Percentiles rank a stretch among this genome's conserved stretches.
Conservation (phyloP, 345 rosid genomes). For the Litchi chinensis region DNA sequence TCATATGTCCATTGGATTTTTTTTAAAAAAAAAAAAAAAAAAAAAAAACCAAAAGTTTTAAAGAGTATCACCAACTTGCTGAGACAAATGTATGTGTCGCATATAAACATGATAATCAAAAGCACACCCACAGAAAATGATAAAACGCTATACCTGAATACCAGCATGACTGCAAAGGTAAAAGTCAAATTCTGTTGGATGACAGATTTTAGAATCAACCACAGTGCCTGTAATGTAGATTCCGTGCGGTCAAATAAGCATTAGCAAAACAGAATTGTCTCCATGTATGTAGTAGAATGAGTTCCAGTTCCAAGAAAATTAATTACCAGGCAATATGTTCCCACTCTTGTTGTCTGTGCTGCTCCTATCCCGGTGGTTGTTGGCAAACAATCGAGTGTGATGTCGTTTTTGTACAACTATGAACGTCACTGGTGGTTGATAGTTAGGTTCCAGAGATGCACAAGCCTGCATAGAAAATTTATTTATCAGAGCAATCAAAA, state of each 20-base stretch:
- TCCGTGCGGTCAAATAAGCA: background rate
- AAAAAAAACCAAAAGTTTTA: too few relatives aligned
- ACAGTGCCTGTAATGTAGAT: slow-evolving; percentile 69
- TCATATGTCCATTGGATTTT: too few relatives aligned
- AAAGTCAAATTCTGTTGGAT: slow-evolving; percentile 95
- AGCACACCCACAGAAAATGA: background rate
- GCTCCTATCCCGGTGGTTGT: slow-evolving; percentile 88
- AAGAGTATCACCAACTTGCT: background rate
- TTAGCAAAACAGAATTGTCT: background rate
- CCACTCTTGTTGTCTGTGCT: slow-evolving; percentile 84
- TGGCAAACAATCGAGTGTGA: slow-evolving; percentile 92
- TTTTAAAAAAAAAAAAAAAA: too few relatives aligned
- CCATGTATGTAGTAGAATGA: background rate
- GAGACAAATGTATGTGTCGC: background rate
- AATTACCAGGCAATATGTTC: slow-evolving; percentile 84
- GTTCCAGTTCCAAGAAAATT: background rate
- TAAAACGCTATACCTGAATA: slow-evolving; percentile 64
- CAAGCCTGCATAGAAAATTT: slow-evolving; percentile 59
- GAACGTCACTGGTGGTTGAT: slow-evolving; percentile 98
- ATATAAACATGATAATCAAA: background rate
- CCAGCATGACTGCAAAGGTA: slow-evolving; percentile 99
- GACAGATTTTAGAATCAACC: slow-evolving; percentile 91
- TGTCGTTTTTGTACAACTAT: slow-evolving; percentile 96
- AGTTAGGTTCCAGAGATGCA: slow-evolving; percentile 95
- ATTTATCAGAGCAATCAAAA: slow-evolving; percentile 13